Base-by-base conservation (phyloP, 2,329 filamentous ascomycete species). In the Trichophyton schoenleinii region DNA sequence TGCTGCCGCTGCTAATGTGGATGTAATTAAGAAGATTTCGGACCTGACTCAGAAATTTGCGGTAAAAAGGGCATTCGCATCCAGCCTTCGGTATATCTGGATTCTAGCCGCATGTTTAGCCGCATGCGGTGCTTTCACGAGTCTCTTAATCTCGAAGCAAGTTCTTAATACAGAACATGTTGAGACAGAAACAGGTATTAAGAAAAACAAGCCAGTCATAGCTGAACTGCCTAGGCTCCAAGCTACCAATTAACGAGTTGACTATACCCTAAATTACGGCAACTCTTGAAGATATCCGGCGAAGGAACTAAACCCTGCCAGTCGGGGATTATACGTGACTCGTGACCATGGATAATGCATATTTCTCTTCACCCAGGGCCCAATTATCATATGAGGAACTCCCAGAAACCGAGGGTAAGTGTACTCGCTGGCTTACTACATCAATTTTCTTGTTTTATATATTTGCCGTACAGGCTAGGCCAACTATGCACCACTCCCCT, bases 71-170 rank as follows among this genome's bases (percentile, higher is more conserved):
- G 78, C 79, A 0, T 81, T 78, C 67, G 75, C 79, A 3, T 75
- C 71, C 70, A 81, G 79, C 64, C 64, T 81, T 59, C 70, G 75
- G 46, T 78, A 79, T 62, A 76, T 81, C 68, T 81, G 76, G 66
- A 78, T 80, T 28, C 61, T 80, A 65, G 79, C 77, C 60, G 78
- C 76, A 0, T 70, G 68, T 58, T 67, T 80, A 18, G 71, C 75
- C 3, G 76, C 15, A 20, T 18, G 25, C 42, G 25, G 25, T 25
- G 25, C 34, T 13, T 2, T 38, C 7, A 25, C 58, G 22, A 60
- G 58, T 22, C 2, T 36, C 38, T 53, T 60, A 9, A 28, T 60
- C 11, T 34, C 25, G 28, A 31, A 36, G n/a, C 41, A 52, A 25
- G 31, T 49, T 22, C 42, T 60, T 15, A 53, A 38, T 44, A 53